Base-by-base conservation (phyloP, 2,329 filamentous ascomycete species). In the Alternaria conjuncta region DNA sequence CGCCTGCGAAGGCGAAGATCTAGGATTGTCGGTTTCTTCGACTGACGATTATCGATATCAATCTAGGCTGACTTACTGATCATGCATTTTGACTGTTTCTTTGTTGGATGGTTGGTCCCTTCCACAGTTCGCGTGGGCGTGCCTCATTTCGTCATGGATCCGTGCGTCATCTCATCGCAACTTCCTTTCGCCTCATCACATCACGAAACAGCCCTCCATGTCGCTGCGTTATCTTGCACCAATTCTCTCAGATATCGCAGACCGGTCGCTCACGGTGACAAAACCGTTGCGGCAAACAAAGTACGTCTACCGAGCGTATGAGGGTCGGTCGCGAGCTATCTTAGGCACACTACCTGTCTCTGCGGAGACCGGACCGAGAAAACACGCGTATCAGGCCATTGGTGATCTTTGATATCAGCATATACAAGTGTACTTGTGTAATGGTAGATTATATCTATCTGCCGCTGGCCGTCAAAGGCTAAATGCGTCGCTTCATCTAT, bases 1-100 rank as follows among this genome's bases (percentile, higher is more conserved):
- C 77, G 54, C 79, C 79, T 10, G 82, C 81, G 5, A 85, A 84
- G 70, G 84, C 83, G 15, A 85, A 83, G 75, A 85, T 85, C 26
- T 85, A 23, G 21, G 10, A 10, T 21, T 46, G 2, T 47, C 3
- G 45, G 8, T 1, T 47, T n/a, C 1, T 11, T 5, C 4, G 20
- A 9, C 13, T n/a, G 32, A n/a, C 5, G 15, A 5, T 36, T 1
- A 36, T n/a, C 1, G 15, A 0, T n/a, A 5, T n/a, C 7, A 36
- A 23, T 21, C 12, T 15, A 13, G 21, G 1, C 4, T 8, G 43
- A 8, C 1, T 45, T 0, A 13, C 12, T 45, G 43, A 9, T 21
- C 15, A 36, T 21, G 20, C 23, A 1, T 23, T 23, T 3, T 6
- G 10, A 2, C 1, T 23, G 5, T 45, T 1, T 23, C 11, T 6